Evolutionary conservation across 768 basidiomycete genomes (phyloP), one percentile per base, ranked within the genome.

Genomic region (Antrodiella citrinella): DNA sequence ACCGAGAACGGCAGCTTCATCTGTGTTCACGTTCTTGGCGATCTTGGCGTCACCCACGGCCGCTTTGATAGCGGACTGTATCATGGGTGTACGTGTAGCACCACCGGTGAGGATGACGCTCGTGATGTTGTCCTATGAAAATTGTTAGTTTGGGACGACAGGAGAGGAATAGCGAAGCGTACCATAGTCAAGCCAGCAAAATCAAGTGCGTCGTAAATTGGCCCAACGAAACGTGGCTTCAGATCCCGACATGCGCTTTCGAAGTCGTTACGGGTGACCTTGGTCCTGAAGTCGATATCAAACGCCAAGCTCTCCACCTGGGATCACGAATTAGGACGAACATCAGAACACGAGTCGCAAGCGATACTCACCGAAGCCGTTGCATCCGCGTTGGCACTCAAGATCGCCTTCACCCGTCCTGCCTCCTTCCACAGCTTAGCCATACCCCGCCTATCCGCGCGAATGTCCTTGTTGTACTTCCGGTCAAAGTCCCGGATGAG

Each of bases 341-440:
- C 21, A 26, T 25, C 41, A 10, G 20, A 18, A 40, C 20, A 47
- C 25, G 48, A 21, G 15, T 38, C 39, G 4, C 44, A 38, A 15
- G 45, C 47, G 59, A 46, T 54, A 64, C 81, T 66, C 64, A 91
- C 91, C 53, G 78, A 75, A 3, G 88, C 77, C 35, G 67, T 71
- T 4, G 85, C 85, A 25, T 95, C 93, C 12, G 74, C 72, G 61
- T 99, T 99, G 30, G 95, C 96, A 64, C 92, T 96, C 52, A 99
- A 68, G 56, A 99, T 86, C 5, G 82, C 75, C 71, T 98, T 99
- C 58, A 97, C 78, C 52, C 94, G 78, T 15, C 78, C 80, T 1
- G 95, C 91, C 67, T 99, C 96, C 64, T 94, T 95, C 81, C 90
- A 86, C 4, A 98, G 70, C 67, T 94, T 95, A 3, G 90, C 87